Conservation (phyloP, 495 filamentous ascomycete genomes). For the Aspergillus steynii region DNA sequence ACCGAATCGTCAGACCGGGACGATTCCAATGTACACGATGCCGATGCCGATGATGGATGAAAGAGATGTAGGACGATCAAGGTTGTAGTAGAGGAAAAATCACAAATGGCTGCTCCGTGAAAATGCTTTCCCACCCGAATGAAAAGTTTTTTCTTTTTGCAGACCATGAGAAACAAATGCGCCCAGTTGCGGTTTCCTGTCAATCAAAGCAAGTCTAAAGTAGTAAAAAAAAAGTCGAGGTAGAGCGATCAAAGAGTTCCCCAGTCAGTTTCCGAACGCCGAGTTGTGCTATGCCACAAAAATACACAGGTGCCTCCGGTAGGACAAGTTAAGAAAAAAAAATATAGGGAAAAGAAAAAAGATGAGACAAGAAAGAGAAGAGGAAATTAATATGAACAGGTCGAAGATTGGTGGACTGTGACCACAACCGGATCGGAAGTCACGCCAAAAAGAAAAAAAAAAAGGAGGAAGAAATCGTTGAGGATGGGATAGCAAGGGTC, state of each 20-base stretch:
- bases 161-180: constrained; percentile 27
- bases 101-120: constrained; percentile 25
- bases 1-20: constrained; percentile 27
- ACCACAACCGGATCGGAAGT: neutral
- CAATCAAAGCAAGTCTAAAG: constrained; percentile 24
- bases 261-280: constrained; percentile 23
- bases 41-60: constrained; percentile 9
- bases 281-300: constrained; percentile 33
- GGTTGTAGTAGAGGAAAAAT: constrained; percentile 12
- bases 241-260: neutral
- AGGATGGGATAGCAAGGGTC: constrained; percentile 11
- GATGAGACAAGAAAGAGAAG: constrained; percentile 7
- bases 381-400: constrained; percentile 25
- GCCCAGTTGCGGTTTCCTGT: constrained; percentile 23
- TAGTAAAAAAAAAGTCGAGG: neutral
- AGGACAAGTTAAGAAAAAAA: constrained; percentile 9
- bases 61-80: constrained; percentile 4
- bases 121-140: constrained; percentile 22
- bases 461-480: neutral
- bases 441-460: constrained; percentile 1
- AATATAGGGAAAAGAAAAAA: constrained; percentile 7
- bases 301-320: constrained; percentile 24
- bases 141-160: constrained; percentile 18
- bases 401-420: neutral
- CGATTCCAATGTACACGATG: constrained; percentile 28